Conservation (phyloP, 441 rosid species). For the Adansonia madagascariensis region DNA sequence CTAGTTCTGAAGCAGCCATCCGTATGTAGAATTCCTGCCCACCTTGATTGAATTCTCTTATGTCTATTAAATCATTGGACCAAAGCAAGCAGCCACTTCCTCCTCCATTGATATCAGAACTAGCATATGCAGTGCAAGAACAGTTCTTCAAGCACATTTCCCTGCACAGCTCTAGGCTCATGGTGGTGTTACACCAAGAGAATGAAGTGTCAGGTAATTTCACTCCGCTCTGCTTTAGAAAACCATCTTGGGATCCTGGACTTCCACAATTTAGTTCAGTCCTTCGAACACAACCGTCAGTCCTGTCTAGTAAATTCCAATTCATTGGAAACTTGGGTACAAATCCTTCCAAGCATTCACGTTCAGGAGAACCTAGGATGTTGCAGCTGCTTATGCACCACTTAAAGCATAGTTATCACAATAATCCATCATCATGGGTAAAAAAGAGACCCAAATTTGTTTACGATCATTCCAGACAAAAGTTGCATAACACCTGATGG, state of each 20-base stretch:
- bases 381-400: slow-evolving; percentile 32
- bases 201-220: slow-evolving; percentile 30
- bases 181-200: slow-evolving; percentile 21
- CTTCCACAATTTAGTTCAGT: slow-evolving; percentile 24
- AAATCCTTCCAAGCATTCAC: slow-evolving; percentile 43
- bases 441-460: background rate
- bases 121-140: slow-evolving; percentile 23
- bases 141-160: slow-evolving; percentile 14
- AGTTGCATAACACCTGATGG: background rate
- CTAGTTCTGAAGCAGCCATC: slow-evolving; percentile 28
- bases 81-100: slow-evolving; percentile 35
- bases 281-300: slow-evolving; percentile 34
- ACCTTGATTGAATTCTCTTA: slow-evolving; percentile 13
- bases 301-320: slow-evolving; percentile 35
- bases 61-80: slow-evolving; percentile 25
- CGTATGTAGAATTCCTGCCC: slow-evolving; percentile 30
- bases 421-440: slow-evolving; percentile 19
- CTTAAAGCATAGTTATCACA: slow-evolving; percentile 32
- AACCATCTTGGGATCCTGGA: slow-evolving; percentile 24
- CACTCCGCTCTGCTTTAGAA: slow-evolving; percentile 18
- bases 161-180: slow-evolving; percentile 27
- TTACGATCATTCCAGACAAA: background rate
- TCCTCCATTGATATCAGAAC: slow-evolving; percentile 20
- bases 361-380: slow-evolving; percentile 21
- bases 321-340: slow-evolving; percentile 27